Base-by-base conservation (phyloP, 2,329 filamentous ascomycete genomes). In the Cordyceps cicadae region DNA sequence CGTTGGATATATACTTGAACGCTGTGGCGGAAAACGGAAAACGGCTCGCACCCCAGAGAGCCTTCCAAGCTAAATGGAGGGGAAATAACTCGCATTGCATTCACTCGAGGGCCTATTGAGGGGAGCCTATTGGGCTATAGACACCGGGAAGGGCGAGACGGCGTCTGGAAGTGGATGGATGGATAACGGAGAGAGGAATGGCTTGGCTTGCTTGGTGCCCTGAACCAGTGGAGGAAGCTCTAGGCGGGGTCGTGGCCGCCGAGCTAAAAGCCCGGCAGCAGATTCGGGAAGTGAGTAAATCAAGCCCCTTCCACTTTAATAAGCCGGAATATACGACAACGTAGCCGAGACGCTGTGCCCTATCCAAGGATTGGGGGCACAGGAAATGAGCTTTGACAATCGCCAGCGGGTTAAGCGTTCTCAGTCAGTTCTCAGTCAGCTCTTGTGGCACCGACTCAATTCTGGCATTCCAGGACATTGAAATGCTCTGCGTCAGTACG, bases 211-310 rank as follows among this genome's bases (percentile, higher is more conserved):
- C 32, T 34, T 34, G 32, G 39, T 21, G 43, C 43, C 37, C 46
- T 50, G 51, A 21, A 24, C 29, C 11, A 34, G 45, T 32, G 52
- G 45, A 54, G 51, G 32, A 48, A 46, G 32, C 52, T 9, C n/a
- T 29, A 15, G 39, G 59, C 50, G 50, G 29, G 51, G 45, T 45
- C 59, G 26, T 34, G 52, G 41, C 43, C n/a, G 32, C 41, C 49
- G 39, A 43, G 41, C 54, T 60, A 62, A 57, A 67, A 56, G 34
- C 54, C 49, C 65, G 62, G 62, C 63, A 62, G 54, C 57, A 54
- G 52, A 58, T 57, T 63, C 63, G 61, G 63, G 63, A 64, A 61
- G 26, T 64, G 49, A 52, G n/a, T 15, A 39, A 17, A 15, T 9
- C 9, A 24, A n/a, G 24, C n/a, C 50, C n/a, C 37, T 14, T 12